Percentiles rank a stretch among this genome's conserved stretches.
phyloP scores from a whole-genome alignment of 2,329 filamentous ascomycete species.

The Curvularia spicifera region DNA sequence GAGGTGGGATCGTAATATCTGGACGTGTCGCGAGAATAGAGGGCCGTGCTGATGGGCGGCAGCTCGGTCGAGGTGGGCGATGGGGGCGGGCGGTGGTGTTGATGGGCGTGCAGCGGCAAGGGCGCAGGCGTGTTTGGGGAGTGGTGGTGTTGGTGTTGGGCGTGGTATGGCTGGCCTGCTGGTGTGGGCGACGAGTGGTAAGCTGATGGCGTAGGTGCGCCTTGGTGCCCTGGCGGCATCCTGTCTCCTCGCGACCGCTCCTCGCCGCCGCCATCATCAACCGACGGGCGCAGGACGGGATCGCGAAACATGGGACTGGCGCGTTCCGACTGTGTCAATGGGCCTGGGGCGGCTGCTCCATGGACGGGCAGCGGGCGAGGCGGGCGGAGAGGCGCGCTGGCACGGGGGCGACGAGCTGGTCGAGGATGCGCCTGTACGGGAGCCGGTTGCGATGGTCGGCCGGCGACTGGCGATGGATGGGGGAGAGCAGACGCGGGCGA shows the following conservation, averaged over 20 bases:
- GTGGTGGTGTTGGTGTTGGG: slow-evolving; percentile 38
- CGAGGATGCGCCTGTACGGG: slow-evolving; percentile 23
- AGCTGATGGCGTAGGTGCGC: slow-evolving; percentile 41
- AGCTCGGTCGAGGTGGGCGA: slow-evolving; percentile 50
- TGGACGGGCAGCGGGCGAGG: slow-evolving; percentile 19
- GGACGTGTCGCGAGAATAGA: slow-evolving; percentile 51
- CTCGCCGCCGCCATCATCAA: slow-evolving; percentile 41
- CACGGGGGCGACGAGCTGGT: slow-evolving; percentile 9
- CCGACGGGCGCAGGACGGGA: slow-evolving; percentile 37
- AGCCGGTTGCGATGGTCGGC: slow-evolving; percentile 25
- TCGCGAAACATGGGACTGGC: slow-evolving; percentile 38
- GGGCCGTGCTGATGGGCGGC: slow-evolving; percentile 49
- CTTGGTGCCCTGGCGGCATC: slow-evolving; percentile 45
- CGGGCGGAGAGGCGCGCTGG: slow-evolving; percentile 15
- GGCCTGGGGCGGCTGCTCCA: slow-evolving; percentile 16
- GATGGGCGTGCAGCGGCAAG: slow-evolving; percentile 41
- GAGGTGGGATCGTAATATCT: slow-evolving; percentile 60
- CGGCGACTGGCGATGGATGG: slow-evolving; percentile 16
- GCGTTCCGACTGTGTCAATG: slow-evolving; percentile 10
- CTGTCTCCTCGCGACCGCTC: slow-evolving; percentile 39
- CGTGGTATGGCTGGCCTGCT: slow-evolving; percentile 47
- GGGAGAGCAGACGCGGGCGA: slow-evolving; percentile 14
- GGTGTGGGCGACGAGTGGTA: slow-evolving; percentile 48
- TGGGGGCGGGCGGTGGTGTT: slow-evolving; percentile 24
- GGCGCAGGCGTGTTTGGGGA: slow-evolving; percentile 45